These are phyloP conservation scores for Neurospora tetrasperma DNA, from an alignment of 495 filamentous ascomycete genomes.

Conservation along the genomic window DNA sequence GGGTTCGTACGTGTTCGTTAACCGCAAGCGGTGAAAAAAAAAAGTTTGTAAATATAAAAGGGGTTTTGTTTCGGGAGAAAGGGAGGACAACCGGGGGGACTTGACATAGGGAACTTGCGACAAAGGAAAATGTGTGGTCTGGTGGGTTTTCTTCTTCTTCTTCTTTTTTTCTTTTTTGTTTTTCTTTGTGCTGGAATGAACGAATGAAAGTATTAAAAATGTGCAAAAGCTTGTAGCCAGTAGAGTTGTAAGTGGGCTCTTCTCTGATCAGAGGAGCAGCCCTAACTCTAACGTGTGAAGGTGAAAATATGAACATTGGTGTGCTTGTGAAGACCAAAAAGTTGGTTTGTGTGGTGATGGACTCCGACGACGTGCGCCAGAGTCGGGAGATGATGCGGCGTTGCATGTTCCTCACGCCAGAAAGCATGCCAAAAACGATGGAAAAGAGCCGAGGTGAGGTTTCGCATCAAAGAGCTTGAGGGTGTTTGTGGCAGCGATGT, in stretches of 20 bases:
- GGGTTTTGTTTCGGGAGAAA: neutral
- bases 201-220: neutral
- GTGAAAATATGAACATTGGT: neutral
- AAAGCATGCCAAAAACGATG: neutral
- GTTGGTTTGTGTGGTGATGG: neutral
- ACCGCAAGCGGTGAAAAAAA: neutral
- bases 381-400: neutral
- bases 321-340: neutral
- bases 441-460: neutral
- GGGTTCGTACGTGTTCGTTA: neutral
- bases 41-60: neutral
- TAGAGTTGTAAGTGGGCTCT: neutral
- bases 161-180: neutral
- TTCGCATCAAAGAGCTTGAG: neutral
- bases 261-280: neutral
- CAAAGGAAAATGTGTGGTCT: neutral
- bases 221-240: neutral
- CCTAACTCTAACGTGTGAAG: neutral
- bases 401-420: neutral
- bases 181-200: neutral
- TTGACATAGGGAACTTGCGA: neutral
- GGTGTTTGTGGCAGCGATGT: neutral
- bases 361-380: neutral
- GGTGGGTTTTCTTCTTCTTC: neutral
- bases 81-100: neutral